A percentile compares a stretch with the other conserved stretches of the same genome.
Conservation (phyloP, 108 stramenopile species). For the Aurantiochytrium sp. region DNA sequence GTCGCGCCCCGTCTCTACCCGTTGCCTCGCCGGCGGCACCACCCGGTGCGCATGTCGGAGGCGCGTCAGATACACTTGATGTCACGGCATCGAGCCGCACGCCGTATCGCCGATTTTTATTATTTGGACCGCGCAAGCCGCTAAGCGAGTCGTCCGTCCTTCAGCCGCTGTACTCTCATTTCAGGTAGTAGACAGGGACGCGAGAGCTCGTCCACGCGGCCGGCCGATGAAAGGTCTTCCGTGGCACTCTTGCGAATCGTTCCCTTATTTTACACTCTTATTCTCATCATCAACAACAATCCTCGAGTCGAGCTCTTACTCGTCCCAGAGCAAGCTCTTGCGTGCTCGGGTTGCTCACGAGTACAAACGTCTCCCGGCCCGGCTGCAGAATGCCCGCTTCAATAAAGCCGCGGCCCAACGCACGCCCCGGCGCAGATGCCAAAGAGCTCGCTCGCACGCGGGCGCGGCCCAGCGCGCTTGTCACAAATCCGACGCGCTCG, state of each 20-base stretch:
- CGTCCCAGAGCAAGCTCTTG: background rate
- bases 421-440: background rate
- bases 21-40: too few species aligned
- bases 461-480: background rate
- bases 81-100: background rate
- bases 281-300: too few species aligned
- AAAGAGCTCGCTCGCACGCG: background rate
- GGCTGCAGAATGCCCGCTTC: background rate
- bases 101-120: background rate
- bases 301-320: background rate
- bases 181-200: background rate
- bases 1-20: too few species aligned
- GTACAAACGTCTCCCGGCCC: background rate
- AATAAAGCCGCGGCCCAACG: background rate
- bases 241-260: background rate
- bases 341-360: background rate
- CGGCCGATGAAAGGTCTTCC: background rate
- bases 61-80: background rate
- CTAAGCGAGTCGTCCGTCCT: background rate
- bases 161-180: background rate
- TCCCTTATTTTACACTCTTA: too few species aligned
- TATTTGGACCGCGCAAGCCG: background rate
- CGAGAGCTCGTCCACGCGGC: too few species aligned
- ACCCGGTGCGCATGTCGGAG: too few species aligned
- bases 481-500: background rate